Percentiles rank a stretch among this genome's conserved stretches.
phyloP scores from a whole-genome alignment of 176 grass and related monocot genomes.

The Cymbopogon citratus region DNA sequence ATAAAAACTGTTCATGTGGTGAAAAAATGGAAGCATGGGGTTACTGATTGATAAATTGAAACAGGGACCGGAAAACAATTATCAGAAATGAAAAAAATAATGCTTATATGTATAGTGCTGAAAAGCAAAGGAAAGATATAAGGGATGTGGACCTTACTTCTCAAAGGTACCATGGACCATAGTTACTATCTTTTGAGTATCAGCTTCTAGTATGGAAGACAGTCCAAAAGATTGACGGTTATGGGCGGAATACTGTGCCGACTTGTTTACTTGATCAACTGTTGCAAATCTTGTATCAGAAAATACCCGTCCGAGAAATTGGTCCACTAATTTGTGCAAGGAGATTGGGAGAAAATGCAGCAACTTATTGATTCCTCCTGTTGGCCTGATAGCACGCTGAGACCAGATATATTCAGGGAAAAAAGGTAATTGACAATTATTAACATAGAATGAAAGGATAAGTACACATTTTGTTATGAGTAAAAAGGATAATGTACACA shows the following conservation, averaged over 20 bases:
- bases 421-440: background rate
- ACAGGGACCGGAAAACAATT: background rate
- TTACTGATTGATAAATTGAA: background rate
- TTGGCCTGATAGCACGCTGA: slow-evolving; percentile 70
- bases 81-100: background rate
- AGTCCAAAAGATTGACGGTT: slow-evolving; percentile 45
- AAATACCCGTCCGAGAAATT: slow-evolving; percentile 48
- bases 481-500: too few relatives aligned
- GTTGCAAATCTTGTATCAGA: slow-evolving; percentile 40
- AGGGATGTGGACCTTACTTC: slow-evolving; percentile 56
- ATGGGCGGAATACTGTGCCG: slow-evolving; percentile 25
- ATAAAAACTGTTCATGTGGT: background rate
- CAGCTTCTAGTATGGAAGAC: slow-evolving; percentile 69
- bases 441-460: background rate
- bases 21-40: background rate
- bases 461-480: too few relatives aligned
- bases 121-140: slow-evolving; percentile 9
- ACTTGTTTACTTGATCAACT: slow-evolving; percentile 42
- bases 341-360: slow-evolving; percentile 74
- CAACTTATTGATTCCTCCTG: slow-evolving; percentile 85
- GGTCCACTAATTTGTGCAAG: slow-evolving; percentile 59
- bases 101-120: slow-evolving; percentile 13
- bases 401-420: background rate
- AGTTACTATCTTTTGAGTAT: slow-evolving; percentile 63
- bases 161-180: slow-evolving; percentile 65